Base-by-base conservation (phyloP, 2,329 filamentous ascomycete genomes). In the Colletotrichum spinosum region DNA sequence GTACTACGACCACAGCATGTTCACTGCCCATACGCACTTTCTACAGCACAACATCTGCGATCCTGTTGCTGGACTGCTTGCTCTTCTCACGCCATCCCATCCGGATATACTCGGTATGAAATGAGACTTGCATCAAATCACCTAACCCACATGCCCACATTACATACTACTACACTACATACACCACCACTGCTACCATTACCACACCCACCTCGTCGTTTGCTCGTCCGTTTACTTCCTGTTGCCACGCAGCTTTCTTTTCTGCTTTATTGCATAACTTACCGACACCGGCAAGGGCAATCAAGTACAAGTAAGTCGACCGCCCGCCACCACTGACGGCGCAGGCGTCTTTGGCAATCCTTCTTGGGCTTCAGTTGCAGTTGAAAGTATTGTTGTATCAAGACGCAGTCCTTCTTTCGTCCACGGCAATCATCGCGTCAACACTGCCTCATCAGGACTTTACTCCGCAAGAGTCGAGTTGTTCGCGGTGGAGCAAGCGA, bases 51-150 rank as follows among this genome's bases (percentile, higher is more conserved):
- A 25, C 25, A 4, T 25, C 25, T 25, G 25, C 25, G 25, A 25
- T 25, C 25, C 25, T 5, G 4, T 25, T 25, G 25, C 6, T 8
- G 8, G 8, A 11, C 8, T 25, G 2, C 33, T 12, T 41, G 25
- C 10, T 44, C 38, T 37, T 55, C 13, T 55, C 8, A 48, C 35
- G 44, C 11, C 54, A 8, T 6, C 11, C 42, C 41, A 10, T 51
- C 35, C 61, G 12, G 53, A 39, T 6, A 53, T 55, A 57, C 37
- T 38, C 39, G 25, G 50, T 50, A 55, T 66, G 58, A 53, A 46
- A 52, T 49, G 38, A 57, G 55, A 57, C 38, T 54, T 66, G 59
- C 63, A 57, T 63, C 48, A 44, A 41, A 53, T 63, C 58, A 62
- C 52, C 53, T 49, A 57, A 57, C 63, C 58, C 41, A 62, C 45